Percentiles rank a stretch among this genome's conserved stretches.
phyloP scores from a whole-genome alignment of 108 stramenopile genomes.

The Epithemia pelagica region DNA sequence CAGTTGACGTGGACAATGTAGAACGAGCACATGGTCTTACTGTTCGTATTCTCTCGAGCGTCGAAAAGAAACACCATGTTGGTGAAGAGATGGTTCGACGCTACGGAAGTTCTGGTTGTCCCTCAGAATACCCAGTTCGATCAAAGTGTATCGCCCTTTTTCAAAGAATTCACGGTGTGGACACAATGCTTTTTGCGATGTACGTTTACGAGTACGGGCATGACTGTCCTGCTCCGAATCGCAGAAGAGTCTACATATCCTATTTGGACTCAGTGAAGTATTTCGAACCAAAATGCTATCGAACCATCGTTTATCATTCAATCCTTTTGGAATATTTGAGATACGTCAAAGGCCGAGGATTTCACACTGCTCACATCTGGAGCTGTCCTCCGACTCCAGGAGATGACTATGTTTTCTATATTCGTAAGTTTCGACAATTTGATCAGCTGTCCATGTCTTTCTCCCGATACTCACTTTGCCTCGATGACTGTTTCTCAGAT shows the following conservation, averaged over 20 bases:
- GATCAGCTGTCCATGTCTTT: not conserved
- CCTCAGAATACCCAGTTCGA: conserved; percentile 78
- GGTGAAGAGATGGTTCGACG: conserved; percentile 55
- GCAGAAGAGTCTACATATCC: conserved; percentile 89
- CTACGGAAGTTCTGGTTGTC: conserved; percentile 30
- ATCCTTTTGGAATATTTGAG: conserved; percentile 87
- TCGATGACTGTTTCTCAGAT: conserved; percentile 21
- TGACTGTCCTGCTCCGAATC: conserved; percentile 87
- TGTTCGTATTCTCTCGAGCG: conserved; percentile 57
- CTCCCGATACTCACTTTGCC: too few relatives aligned
- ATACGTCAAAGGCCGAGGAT: conserved; percentile 90
- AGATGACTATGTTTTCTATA: conserved; percentile 93
- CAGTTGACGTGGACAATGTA: conserved; percentile 33
- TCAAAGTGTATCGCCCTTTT: conserved; percentile 90
- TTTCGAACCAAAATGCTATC: conserved; percentile 73
- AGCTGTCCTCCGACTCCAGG: conserved; percentile 94
- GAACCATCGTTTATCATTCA: conserved; percentile 86
- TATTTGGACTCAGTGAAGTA: conserved; percentile 96
- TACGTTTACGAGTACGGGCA: conserved; percentile 96
- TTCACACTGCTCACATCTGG: conserved; percentile 97
- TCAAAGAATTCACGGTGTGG: conserved; percentile 92
- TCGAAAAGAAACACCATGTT: conserved; percentile 60
- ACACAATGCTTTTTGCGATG: conserved; percentile 94
- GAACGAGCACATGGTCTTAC: conserved; percentile 50
- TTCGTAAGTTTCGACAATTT: conserved; percentile 17